Base-by-base conservation (phyloP, 2,329 filamentous ascomycete species). In the Paecilomyces variotii region DNA sequence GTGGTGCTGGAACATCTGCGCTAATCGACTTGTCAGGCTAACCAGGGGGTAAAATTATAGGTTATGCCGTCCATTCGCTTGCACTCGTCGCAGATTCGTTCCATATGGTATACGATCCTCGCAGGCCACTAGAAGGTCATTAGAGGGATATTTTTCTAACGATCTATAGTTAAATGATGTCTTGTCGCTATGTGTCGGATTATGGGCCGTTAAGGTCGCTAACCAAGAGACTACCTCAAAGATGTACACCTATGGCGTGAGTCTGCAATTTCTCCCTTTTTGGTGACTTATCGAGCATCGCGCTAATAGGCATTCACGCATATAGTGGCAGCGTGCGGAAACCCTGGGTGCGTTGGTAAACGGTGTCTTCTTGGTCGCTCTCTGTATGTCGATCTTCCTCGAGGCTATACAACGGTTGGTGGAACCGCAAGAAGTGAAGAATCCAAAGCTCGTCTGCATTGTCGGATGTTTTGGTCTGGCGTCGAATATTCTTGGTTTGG, bases 271-370 rank as follows among this genome's bases (percentile, higher is more conserved):
- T 54, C 19, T 32, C 30, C 30, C 30, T 9, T 32, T 30, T 24
- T 55, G 52, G 53, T 59, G 25, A 25, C 32, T 64, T 65, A 56
- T 68, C 56, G 25, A 34, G 25, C 27, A 9, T 19, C 45, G 27
- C 30, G 32, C 27, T 19, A 26, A 27, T 32, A 53, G 27, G 57
- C 50, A 32, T 24, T 55, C 24, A 45, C n/a, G 14, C 24, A 53
- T 24, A n/a, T 67, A 93, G 89, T 99, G 92, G 90, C 88, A 97
- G 80, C 90, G 94, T 66, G 94, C 94, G 35, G 94, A 99, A 80
- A 97, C 96, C 10, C 82, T 99, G 4, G 94, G 94, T 69, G 94
- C 94, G 54, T 87, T 97, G 67, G 90, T 97, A 77, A 99, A 99
- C 69, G 94, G 94, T 65, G 93, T 97, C 53, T 99, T 99, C 79